These are phyloP conservation scores for Cetradonia linearis DNA, from an alignment of 495 filamentous ascomycete species.

Conservation along the genomic window DNA sequence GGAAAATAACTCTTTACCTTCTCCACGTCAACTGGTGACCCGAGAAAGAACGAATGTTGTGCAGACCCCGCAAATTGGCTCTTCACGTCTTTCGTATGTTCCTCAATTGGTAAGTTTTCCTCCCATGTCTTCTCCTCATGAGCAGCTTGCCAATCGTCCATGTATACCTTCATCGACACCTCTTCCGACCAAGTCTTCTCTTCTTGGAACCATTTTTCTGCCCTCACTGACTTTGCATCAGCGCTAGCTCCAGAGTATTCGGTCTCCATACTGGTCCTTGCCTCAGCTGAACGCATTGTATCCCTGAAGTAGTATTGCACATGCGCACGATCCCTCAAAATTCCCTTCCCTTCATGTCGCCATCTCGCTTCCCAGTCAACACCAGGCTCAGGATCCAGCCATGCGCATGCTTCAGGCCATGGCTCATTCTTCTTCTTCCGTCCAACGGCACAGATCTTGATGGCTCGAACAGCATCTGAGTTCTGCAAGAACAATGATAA, in stretches of 20 bases:
- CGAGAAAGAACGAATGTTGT: too few species aligned
- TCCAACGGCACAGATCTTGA: background rate
- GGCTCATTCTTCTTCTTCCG: background rate
- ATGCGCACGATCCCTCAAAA: background rate
- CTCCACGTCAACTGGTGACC: too few species aligned
- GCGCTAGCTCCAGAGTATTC: background rate
- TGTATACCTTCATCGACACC: background rate
- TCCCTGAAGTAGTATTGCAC: background rate
- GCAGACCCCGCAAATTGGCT: background rate
- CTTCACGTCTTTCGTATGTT: background rate
- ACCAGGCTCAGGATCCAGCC: constrained; percentile 12
- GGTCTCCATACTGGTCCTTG: too few species aligned
- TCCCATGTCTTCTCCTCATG: background rate
- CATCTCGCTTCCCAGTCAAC: constrained; percentile 1
- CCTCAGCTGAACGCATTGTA: background rate
- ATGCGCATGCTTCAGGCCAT: background rate
- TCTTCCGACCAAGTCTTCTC: background rate
- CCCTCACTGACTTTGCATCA: background rate
- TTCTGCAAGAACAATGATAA: constrained; percentile 1
- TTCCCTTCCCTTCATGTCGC: background rate
- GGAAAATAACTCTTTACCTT: too few species aligned
- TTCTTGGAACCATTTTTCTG: background rate
- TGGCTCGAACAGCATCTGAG: background rate
- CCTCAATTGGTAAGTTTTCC: background rate
- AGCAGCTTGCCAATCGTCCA: background rate